Evolutionary conservation across 2,329 filamentous ascomycete genomes (phyloP).

Genomic region (Rutstroemia sp.): DNA sequence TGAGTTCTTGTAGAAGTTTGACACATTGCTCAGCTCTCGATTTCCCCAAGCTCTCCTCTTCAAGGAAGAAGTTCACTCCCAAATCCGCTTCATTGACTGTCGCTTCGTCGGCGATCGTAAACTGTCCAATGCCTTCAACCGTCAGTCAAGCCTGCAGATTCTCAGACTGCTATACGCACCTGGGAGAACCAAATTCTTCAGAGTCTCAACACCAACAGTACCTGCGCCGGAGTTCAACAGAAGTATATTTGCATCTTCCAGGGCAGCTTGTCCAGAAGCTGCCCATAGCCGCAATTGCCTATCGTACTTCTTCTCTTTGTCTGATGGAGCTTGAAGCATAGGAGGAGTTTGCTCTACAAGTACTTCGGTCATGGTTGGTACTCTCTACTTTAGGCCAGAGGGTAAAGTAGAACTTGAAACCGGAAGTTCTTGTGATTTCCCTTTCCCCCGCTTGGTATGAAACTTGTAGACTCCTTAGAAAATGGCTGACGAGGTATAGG

Average conservation of each 20-base stretch:
- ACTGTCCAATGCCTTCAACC: slow-evolving; percentile 69
- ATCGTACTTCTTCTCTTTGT: slow-evolving; percentile 77
- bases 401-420: no score
- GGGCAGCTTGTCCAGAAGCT: slow-evolving; percentile 78
- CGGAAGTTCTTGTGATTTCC: no score
- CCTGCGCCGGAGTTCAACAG: slow-evolving; percentile 83
- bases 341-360: slow-evolving; percentile 33
- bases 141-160: slow-evolving; percentile 6
- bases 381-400: no score
- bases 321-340: slow-evolving; percentile 44
- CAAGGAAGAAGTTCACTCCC: slow-evolving; percentile 95
- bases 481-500: no score
- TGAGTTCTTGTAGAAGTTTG: slow-evolving; percentile 75
- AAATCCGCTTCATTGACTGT: slow-evolving; percentile 75
- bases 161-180: slow-evolving; percentile 38
- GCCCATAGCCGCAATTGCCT: slow-evolving; percentile 94
- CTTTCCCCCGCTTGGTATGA: no score
- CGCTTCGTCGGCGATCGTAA: slow-evolving; percentile 80
- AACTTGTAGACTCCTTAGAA: background rate
- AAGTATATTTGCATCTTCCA: slow-evolving; percentile 88
- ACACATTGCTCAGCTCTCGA: slow-evolving; percentile 72
- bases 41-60: slow-evolving; percentile 68
- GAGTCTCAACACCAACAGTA: slow-evolving; percentile 78
- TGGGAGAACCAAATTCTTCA: slow-evolving; percentile 96
- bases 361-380: slow-evolving; percentile 21